phyloP scores from a whole-genome alignment of 2,329 filamentous ascomycete genomes.

The Beauveria australis region DNA sequence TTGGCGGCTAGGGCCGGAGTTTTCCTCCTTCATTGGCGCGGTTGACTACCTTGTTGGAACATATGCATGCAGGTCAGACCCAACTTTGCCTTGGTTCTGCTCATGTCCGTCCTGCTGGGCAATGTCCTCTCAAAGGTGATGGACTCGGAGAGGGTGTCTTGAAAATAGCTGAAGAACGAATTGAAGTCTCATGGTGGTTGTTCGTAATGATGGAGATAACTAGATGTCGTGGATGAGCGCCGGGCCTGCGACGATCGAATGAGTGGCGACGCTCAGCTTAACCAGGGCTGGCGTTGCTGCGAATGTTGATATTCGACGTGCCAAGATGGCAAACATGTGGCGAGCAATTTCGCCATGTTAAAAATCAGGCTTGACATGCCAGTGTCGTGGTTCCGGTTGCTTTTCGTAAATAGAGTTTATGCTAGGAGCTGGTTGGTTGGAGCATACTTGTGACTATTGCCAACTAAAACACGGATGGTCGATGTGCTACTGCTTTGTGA shows the following conservation, averaged over 20 bases:
- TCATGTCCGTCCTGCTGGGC: background rate
- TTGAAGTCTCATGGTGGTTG: background rate
- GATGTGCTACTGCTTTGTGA: background rate
- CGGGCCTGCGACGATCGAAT: background rate
- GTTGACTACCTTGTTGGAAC: background rate
- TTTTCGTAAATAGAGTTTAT: constrained; percentile 8
- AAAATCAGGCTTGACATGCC: background rate
- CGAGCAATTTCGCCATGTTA: constrained; percentile 7
- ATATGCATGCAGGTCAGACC: background rate
- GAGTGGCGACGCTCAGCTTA: background rate
- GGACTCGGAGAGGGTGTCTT: background rate
- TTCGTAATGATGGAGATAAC: background rate
- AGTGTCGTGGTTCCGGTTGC: background rate
- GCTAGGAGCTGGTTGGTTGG: background rate
- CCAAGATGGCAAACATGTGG: constrained; percentile 4
- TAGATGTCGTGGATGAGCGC: background rate
- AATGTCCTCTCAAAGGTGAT: background rate
- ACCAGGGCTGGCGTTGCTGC: background rate
- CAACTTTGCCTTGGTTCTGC: background rate
- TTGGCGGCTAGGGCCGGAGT: background rate
- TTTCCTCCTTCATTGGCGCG: background rate
- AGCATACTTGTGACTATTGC: background rate
- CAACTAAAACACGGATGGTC: background rate
- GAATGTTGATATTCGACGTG: background rate
- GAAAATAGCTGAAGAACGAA: background rate